Conservation (phyloP, 2,329 filamentous ascomycete species). For the Ceratocystis ficicola region DNA sequence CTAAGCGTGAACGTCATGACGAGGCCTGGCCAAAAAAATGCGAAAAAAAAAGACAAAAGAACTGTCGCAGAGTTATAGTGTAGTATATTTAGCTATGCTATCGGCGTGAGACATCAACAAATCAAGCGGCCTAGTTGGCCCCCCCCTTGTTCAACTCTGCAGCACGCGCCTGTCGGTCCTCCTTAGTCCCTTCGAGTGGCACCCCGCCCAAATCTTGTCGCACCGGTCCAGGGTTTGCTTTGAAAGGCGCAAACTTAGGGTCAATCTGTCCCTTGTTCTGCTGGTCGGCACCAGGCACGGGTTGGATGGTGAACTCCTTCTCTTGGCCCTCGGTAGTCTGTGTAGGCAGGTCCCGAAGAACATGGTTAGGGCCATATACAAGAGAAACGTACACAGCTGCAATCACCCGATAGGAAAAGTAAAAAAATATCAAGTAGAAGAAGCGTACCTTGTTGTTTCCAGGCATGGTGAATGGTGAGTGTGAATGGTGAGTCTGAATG, state of each 20-base stretch:
- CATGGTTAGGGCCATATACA: conserved; percentile 19
- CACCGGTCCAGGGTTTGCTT: conserved; percentile 47
- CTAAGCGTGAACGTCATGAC: too few relatives aligned
- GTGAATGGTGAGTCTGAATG: not conserved
- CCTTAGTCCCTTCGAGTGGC: conserved; percentile 50
- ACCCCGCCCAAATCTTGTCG: conserved; percentile 42
- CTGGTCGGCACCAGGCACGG: conserved; percentile 30
- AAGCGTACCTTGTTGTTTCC: conserved; percentile 21
- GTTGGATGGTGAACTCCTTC: conserved; percentile 37
- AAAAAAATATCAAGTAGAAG: conserved; percentile 17
- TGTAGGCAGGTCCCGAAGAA: conserved; percentile 8
- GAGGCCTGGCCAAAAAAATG: too few relatives aligned
- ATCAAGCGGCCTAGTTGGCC: conserved; percentile 11
- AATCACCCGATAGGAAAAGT: conserved; percentile 14
- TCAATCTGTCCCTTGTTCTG: conserved; percentile 28
- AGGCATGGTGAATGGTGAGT: conserved; percentile 18
- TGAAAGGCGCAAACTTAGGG: conserved; percentile 40
- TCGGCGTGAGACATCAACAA: too few relatives aligned
- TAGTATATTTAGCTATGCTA: too few relatives aligned
- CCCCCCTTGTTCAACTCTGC: conserved; percentile 48
- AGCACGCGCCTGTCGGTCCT: conserved; percentile 54
- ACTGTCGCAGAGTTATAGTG: too few relatives aligned
- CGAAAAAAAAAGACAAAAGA: too few relatives aligned
- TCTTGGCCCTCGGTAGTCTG: conserved; percentile 26
- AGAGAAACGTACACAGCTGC: conserved; percentile 16